These are phyloP conservation scores for Leccinum fibrillosum DNA, from an alignment of 768 basidiomycete species.

Conservation along the genomic window DNA sequence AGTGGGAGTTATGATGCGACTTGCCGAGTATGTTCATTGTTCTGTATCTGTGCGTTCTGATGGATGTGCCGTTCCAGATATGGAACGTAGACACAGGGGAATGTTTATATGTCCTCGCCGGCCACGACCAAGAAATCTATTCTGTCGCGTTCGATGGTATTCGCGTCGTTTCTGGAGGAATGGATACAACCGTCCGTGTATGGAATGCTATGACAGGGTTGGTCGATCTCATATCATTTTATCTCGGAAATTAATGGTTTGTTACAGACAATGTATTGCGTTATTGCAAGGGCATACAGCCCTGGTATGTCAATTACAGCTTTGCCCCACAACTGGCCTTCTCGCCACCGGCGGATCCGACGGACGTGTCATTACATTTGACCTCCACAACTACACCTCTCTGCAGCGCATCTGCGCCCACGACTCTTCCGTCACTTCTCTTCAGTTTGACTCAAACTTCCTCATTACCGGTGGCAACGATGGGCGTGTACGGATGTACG, in stretches of 20 bases:
- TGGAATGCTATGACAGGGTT: conserved; percentile 90
- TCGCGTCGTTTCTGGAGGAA: conserved; percentile 77
- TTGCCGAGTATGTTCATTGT: conserved; percentile 56
- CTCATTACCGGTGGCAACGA: conserved; percentile 86
- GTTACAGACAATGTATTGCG: conserved; percentile 68
- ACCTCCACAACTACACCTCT: conserved; percentile 42
- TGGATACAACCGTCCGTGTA: conserved; percentile 90
- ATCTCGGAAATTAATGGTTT: neutral
- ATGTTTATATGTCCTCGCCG: conserved; percentile 76
- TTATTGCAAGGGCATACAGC: conserved; percentile 89
- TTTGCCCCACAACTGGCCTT: conserved; percentile 50
- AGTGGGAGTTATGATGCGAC: conserved; percentile 94
- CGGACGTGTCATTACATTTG: conserved; percentile 77
- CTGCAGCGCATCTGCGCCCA: conserved; percentile 80
- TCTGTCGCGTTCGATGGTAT: conserved; percentile 87
- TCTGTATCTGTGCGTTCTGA: neutral
- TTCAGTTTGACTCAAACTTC: conserved; percentile 83
- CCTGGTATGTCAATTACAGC: conserved; percentile 87
- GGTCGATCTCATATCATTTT: conserved; percentile 22
- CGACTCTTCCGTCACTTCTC: conserved; percentile 79
- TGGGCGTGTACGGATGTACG: conserved; percentile 75
- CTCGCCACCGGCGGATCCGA: conserved; percentile 88
- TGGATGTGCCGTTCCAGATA: conserved; percentile 42
- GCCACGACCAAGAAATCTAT: conserved; percentile 89
- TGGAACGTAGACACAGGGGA: conserved; percentile 91